Percentiles rank a stretch among this genome's conserved stretches.
Conservation (phyloP, 306 rosid genomes). For the Medicago ruthenica region DNA sequence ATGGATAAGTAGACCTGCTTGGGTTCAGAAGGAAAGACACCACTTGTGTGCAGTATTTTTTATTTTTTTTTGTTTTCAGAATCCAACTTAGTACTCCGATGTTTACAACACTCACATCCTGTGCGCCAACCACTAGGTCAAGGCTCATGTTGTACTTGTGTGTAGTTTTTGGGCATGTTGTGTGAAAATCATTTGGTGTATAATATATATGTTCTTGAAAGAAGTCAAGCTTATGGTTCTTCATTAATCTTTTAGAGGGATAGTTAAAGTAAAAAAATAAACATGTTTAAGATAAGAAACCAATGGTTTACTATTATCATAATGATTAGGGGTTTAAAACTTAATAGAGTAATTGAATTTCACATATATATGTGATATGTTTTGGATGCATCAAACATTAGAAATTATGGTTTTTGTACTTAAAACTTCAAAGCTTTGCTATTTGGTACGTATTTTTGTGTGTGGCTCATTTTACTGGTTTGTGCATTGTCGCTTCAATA, state of each 20-base stretch:
- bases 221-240: neutral
- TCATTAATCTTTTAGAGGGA: neutral
- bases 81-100: neutral
- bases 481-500: conserved; percentile 20
- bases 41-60: neutral
- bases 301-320: neutral
- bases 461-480: neutral
- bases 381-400: neutral
- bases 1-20: neutral
- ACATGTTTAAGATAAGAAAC: neutral
- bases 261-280: neutral
- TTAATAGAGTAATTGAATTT: neutral
- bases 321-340: neutral
- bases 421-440: neutral
- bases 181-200: neutral
- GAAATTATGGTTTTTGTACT: neutral
- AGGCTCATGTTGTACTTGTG: neutral
- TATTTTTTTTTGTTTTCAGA: neutral
- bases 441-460: neutral
- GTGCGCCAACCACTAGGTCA: neutral
- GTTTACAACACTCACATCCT: neutral
- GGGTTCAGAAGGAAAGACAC: neutral
- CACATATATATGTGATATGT: neutral
- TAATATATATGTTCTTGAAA: neutral
- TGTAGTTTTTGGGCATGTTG: neutral